phyloP scores from a whole-genome alignment of 2,329 filamentous ascomycete species.

The Drechslerella coelobrocha region DNA sequence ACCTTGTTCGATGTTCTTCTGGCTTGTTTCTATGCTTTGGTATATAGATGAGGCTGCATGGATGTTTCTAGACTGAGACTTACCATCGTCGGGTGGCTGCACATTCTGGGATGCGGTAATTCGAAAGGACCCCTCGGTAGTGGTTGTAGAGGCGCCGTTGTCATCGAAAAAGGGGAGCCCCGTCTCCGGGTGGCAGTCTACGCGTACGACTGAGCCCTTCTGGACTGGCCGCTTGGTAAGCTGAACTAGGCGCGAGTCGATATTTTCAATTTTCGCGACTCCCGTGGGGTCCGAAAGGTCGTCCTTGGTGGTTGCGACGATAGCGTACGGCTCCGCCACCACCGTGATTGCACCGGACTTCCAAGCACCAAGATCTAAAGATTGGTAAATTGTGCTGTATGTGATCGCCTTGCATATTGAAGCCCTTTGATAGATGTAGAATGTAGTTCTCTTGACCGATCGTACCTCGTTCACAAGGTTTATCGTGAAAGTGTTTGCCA shows the following conservation, averaged over 20 bases:
- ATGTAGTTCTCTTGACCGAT: background rate
- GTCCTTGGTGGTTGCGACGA: slow-evolving; percentile 7
- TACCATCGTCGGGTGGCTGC: slow-evolving; percentile 4
- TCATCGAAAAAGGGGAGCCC: slow-evolving; percentile 17
- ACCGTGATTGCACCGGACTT: slow-evolving; percentile 3
- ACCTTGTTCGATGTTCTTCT: no score
- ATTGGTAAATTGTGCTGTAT: slow-evolving; percentile 10
- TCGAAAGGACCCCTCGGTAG: slow-evolving; percentile 23
- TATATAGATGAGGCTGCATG: no score
- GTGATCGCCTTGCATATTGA: slow-evolving; percentile 8
- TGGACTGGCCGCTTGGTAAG: slow-evolving; percentile 29
- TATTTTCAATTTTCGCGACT: background rate
- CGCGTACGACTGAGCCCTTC: slow-evolving; percentile 21
- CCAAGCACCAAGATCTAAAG: background rate
- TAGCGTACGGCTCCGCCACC: slow-evolving; percentile 14
- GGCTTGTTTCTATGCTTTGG: no score
- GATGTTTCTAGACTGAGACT: background rate
- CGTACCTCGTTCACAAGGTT: slow-evolving; percentile 18
- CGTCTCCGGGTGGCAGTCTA: slow-evolving; percentile 3
- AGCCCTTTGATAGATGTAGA: slow-evolving; percentile 12
- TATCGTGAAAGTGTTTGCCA: slow-evolving; percentile 18
- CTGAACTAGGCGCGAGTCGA: slow-evolving; percentile 13
- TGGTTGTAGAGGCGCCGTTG: slow-evolving; percentile 2
- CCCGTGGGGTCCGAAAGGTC: background rate
- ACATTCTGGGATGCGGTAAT: slow-evolving; percentile 16